Evolutionary conservation across 495 filamentous ascomycete genomes (phyloP), one percentile per base, ranked within the genome.

Genomic region (Staphylotrichum tortipilum): DNA sequence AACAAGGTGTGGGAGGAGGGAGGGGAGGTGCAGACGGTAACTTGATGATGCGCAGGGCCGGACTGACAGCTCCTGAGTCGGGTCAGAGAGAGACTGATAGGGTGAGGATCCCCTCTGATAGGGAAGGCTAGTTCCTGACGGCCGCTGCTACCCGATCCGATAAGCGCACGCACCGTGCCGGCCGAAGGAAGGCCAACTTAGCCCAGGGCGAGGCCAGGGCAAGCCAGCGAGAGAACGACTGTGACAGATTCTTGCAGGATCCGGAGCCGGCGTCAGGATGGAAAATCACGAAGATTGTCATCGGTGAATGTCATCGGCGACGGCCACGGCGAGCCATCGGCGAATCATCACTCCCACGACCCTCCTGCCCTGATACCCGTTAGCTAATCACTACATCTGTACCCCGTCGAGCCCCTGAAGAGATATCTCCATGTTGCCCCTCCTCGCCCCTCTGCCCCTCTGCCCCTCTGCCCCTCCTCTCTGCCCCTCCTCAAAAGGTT

Each of bases 131-230:
- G 17, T 1, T 21, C 31, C 22, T 21, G 44, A 47, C 9, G 7
- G 21, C 18, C n/a, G 12, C n/a, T 24, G 34, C n/a, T 37, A 47
- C 38, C 44, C 44, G 44, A 47, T 38, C 45, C 23, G 45, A 48
- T 48, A 48, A 48, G n/a, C n/a, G n/a, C n/a, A n/a, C n/a, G 45
- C 34, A 30, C 45, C 34, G 44, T 47, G 31, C 44, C 44, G 44
- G 24, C 39, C 44, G 15, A 6, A 1, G 43, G 31, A 7, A 23
- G 18, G 23, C 37, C 21, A 30, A 8, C 19, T 33, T 12, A 23
- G 26, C 6, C 26, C 29, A 30, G 29, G 43, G n/a, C n/a, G n/a
- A n/a, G n/a, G n/a, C n/a, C n/a, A n/a, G n/a, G n/a, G n/a, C n/a
- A n/a, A n/a, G n/a, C n/a, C n/a, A n/a, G n/a, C n/a, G n/a, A n/a